Evolutionary conservation across 2,329 filamentous ascomycete species (phyloP).

Genomic region (Lanzia echinophila): DNA sequence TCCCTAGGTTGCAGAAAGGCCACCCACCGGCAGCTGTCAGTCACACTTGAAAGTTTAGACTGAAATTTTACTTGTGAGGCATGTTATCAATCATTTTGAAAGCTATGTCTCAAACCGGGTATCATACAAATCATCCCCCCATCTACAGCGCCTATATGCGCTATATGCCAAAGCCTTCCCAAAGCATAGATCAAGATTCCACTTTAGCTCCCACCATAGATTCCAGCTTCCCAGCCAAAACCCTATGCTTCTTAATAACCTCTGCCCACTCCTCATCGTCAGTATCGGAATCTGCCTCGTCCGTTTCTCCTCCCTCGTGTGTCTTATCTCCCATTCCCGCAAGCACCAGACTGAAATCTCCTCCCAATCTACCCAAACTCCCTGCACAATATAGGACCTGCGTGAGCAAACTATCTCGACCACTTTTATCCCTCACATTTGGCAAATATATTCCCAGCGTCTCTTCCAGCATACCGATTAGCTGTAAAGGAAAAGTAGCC

Average conservation of each 20-base stretch:
- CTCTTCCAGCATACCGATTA: constrained; percentile 73
- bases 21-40: too few relatives aligned
- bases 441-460: constrained; percentile 73
- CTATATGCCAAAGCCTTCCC: background rate
- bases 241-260: constrained; percentile 78
- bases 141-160: background rate
- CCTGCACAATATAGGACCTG: constrained; percentile 91
- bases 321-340: constrained; percentile 44
- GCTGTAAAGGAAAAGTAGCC: constrained; percentile 75
- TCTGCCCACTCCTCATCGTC: constrained; percentile 69
- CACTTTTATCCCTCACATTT: constrained; percentile 70
- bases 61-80: too few relatives aligned
- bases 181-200: background rate
- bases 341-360: constrained; percentile 86
- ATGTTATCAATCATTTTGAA: background rate
- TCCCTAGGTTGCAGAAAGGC: too few relatives aligned
- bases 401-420: constrained; percentile 80
- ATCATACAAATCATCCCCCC: too few relatives aligned
- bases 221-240: constrained; percentile 74
- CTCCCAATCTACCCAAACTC: constrained; percentile 81
- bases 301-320: constrained; percentile 29
- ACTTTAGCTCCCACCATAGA: constrained; percentile 48
- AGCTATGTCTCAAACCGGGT: background rate
- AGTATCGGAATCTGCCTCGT: constrained; percentile 42
- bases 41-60: too few relatives aligned